Percentiles rank a stretch among this genome's conserved stretches.
Evolutionary conservation across 1,139 yeast genomes (phyloP).

Genomic region (Yamadazyma atmosphaerica): DNA sequence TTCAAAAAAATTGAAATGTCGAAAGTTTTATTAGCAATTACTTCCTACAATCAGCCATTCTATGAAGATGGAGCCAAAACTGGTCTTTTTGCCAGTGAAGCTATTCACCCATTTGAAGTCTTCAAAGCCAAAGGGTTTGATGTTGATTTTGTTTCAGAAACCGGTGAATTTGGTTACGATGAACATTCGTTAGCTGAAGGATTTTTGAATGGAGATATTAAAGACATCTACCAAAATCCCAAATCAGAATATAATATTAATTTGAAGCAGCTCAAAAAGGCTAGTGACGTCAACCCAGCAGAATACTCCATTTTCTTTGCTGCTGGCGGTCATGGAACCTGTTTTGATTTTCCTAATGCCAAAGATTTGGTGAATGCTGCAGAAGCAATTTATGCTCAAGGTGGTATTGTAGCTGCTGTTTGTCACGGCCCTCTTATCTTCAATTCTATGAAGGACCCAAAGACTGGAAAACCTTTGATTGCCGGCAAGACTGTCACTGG

Average conservation of each 20-base stretch:
- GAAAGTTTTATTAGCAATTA: slow-evolving; percentile 52
- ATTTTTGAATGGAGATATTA: slow-evolving; percentile 47
- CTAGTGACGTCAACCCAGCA: slow-evolving; percentile 44
- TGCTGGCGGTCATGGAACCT: slow-evolving; percentile 67
- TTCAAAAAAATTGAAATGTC: slow-evolving; percentile 16
- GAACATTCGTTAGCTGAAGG: slow-evolving; percentile 47
- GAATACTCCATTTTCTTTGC: slow-evolving; percentile 57
- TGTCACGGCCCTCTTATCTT: slow-evolving; percentile 68
- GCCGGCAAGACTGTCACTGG: slow-evolving; percentile 60
- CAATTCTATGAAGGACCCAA: slow-evolving; percentile 40
- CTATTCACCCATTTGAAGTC: slow-evolving; percentile 53
- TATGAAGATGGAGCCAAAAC: slow-evolving; percentile 56
- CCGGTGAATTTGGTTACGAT: slow-evolving; percentile 55
- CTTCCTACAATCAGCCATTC: slow-evolving; percentile 51
- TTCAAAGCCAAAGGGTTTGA: slow-evolving; percentile 49
- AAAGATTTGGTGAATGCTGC: slow-evolving; percentile 46
- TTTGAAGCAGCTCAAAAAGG: slow-evolving; percentile 36
- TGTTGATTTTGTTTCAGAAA: slow-evolving; percentile 57
- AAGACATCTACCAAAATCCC: slow-evolving; percentile 34
- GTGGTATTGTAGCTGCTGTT: slow-evolving; percentile 61
- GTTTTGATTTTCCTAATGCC: slow-evolving; percentile 58
- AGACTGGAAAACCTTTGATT: slow-evolving; percentile 44
- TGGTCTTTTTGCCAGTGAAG: slow-evolving; percentile 58
- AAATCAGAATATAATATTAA: slow-evolving; percentile 38
- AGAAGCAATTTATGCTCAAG: slow-evolving; percentile 43